phyloP scores from a whole-genome alignment of 2,329 filamentous ascomycete genomes.

The Neonectria neomacrospora region DNA sequence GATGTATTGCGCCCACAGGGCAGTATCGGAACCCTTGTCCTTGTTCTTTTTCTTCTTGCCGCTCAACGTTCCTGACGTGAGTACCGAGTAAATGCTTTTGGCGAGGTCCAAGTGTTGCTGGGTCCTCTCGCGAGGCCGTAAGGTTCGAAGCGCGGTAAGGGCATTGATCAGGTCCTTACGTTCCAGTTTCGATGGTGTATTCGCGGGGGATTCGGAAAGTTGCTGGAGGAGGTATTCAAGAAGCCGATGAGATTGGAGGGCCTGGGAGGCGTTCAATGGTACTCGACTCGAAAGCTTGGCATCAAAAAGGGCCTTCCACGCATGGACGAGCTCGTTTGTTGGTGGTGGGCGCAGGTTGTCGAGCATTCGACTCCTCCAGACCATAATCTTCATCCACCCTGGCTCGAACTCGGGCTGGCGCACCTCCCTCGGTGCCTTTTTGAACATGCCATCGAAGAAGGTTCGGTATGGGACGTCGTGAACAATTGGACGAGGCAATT shows the following conservation, averaged over 20 bases:
- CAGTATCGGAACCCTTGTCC: constrained; percentile 26
- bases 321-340: constrained; percentile 69
- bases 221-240: constrained; percentile 67
- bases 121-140: constrained; percentile 56
- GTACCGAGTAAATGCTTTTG: constrained; percentile 53
- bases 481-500: constrained; percentile 38
- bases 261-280: constrained; percentile 73
- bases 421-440: constrained; percentile 67
- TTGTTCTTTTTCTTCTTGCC: constrained; percentile 23
- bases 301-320: constrained; percentile 72
- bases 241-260: constrained; percentile 64
- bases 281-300: constrained; percentile 61
- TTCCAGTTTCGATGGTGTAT: constrained; percentile 45
- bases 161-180: constrained; percentile 52
- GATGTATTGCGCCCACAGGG: constrained; percentile 48
- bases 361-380: constrained; percentile 71
- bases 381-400: constrained; percentile 77
- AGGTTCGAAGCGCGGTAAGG: constrained; percentile 55
- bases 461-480: constrained; percentile 49
- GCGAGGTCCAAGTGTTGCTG: constrained; percentile 61
- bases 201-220: constrained; percentile 25
- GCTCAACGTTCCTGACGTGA: constrained; percentile 36
- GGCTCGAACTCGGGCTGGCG: constrained; percentile 73
- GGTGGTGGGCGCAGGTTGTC: constrained; percentile 73
- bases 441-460: constrained; percentile 70